phyloP scores from a whole-genome alignment of 192 early-diverging fungal species.

The Linnemannia hyalina region DNA sequence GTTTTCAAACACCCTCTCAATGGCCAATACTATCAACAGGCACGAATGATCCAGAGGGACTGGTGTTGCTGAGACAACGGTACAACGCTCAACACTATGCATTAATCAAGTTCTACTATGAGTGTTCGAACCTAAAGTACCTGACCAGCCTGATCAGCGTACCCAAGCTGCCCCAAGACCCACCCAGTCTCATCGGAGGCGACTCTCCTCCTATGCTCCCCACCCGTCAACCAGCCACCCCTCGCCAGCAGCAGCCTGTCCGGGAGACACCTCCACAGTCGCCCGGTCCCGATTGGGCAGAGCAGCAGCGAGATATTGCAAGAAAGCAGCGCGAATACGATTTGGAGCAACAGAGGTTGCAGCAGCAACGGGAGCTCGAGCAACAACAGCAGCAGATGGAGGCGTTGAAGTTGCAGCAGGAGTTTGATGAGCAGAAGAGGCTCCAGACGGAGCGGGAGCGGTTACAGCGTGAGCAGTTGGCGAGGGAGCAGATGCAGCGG shows the following conservation, averaged over 20 bases:
- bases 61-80: conserved; percentile 86
- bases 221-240: conserved; percentile 27
- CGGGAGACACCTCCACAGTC: conserved; percentile 30
- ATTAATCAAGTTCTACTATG: conserved; percentile 90
- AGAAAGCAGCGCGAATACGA: conserved; percentile 68
- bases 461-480: conserved; percentile 75
- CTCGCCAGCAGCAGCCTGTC: conserved; percentile 45
- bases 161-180: conserved; percentile 81
- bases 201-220: conserved; percentile 35
- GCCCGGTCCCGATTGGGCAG: conserved; percentile 57
- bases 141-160: conserved; percentile 90
- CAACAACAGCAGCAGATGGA: conserved; percentile 60
- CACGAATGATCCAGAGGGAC: conserved; percentile 82
- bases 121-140: conserved; percentile 88
- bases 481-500: conserved; percentile 84
- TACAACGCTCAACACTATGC: conserved; percentile 89
- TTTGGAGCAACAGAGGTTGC: conserved; percentile 71
- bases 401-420: conserved; percentile 75
- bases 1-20: background rate
- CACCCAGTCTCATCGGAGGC: conserved; percentile 85
- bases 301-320: conserved; percentile 72
- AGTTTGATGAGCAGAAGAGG: conserved; percentile 81
- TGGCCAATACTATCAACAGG: conserved; percentile 23
- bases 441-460: conserved; percentile 76
- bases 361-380: conserved; percentile 69